Base-by-base conservation (phyloP, 305 asterid genomes). In the Solanum hybrid region DNA sequence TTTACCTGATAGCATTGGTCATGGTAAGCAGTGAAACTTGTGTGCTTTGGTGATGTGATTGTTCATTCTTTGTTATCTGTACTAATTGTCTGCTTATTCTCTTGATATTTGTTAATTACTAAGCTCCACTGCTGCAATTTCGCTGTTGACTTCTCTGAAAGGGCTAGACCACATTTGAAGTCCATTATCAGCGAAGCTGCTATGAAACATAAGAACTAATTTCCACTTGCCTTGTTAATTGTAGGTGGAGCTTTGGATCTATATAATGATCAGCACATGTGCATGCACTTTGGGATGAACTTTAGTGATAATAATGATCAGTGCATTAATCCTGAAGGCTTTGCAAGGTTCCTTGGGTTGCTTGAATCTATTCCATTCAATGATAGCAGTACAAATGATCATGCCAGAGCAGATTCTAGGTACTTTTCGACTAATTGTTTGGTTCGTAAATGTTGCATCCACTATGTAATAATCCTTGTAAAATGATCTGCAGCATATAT, bases 291-390 rank as follows among this genome's bases (percentile, higher is more conserved):
- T 91, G 97, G 96, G 69, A 92, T 93, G 95, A 87, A 93, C 85
- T 91, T 89, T 91, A 92, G 93, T 42, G 98, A 91, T 90, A 94
- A 93, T 94, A 94, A 92, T 87, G 98, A 93, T 90, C 95, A 93
- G 88, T 97, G 98, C 95, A 94, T 95, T 91, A 94, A 94, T 90
- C 93, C 99, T 74, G 98, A 96, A 79, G 95, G 95, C 87, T 97
- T 98, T 94, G 93, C 98, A 22, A 97, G 97, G 91, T 98, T 98
- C 89, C 95, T 98, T 86, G 98, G 98, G 83, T 93, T 98, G 92
- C 96, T 98, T 88, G 98, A 94, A 90, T 97, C 99, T 77, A 92
- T 98, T 85, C 99, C 99, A 84, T 93, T 97, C 74, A 96, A 94
- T 91, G 94, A 88, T 94, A 74, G 95, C 91, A 95, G 95, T 90